phyloP scores from a whole-genome alignment of 768 basidiomycete genomes.

The Pholiota conissans region DNA sequence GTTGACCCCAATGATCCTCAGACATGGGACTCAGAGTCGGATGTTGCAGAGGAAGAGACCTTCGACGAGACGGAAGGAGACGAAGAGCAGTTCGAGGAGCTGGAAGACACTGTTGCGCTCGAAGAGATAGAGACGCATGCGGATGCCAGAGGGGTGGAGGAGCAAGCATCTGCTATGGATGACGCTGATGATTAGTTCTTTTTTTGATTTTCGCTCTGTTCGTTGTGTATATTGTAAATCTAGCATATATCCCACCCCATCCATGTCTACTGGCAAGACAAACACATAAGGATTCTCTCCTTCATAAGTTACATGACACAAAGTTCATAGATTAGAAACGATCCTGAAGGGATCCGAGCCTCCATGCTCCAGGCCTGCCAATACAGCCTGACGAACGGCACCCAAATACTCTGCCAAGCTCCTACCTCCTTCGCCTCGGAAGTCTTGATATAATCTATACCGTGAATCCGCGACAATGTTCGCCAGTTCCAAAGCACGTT shows the following conservation, averaged over 20 bases:
- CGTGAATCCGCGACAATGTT: conserved; percentile 88
- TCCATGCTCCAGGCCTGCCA: conserved; percentile 72
- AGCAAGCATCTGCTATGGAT: neutral
- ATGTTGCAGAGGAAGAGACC: conserved; percentile 26
- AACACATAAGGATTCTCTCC: neutral
- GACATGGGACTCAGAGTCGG: neutral
- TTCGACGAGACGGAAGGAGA: conserved; percentile 39
- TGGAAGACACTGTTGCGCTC: conserved; percentile 40
- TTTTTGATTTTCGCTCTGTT: neutral
- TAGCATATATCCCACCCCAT: neutral
- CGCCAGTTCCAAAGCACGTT: conserved; percentile 72
- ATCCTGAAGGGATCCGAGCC: conserved; percentile 76
- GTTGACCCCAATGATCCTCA: neutral
- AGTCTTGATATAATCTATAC: conserved; percentile 84
- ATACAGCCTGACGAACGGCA: conserved; percentile 67
- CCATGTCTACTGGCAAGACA: neutral
- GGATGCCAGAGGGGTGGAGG: conserved; percentile 39
- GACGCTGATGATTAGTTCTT: neutral
- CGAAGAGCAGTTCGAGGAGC: conserved; percentile 35
- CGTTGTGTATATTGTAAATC: neutral
- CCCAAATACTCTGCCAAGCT: conserved; percentile 73
- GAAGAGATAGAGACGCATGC: conserved; percentile 40
- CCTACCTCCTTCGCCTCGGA: conserved; percentile 61
- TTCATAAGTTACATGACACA: neutral
- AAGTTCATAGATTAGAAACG: conserved; percentile 18